Evolutionary conservation across 768 basidiomycete genomes (phyloP), one percentile per base, ranked within the genome.

Genomic region (Artomyces pyxidatus): DNA sequence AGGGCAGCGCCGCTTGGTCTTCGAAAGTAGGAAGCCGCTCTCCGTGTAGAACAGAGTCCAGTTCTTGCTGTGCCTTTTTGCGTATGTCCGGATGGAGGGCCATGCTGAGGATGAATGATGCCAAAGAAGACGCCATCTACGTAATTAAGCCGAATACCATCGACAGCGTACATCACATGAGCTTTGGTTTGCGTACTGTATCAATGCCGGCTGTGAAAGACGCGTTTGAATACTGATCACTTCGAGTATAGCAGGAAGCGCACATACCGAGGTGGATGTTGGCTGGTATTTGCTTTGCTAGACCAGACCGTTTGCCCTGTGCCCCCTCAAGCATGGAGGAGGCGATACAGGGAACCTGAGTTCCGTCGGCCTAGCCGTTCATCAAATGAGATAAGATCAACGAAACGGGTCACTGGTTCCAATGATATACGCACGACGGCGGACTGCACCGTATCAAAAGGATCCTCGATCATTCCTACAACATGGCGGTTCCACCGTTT

Each of bases 41-140:
- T 4, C 28, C 41, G 37, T 45, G 48, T 22, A 50, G 37, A 3
- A 50, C 42, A 3, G 45, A 45, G 51, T 68, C 65, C 4, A 67
- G 54, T 51, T 66, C 67, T 42, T 46, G 59, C 43, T 65, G 68
- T 3, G 61, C 65, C 38, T 58, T 50, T 22, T 17, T 47, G 41
- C 65, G 66, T 9, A 52, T 52, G 2, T 61, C 53, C 0, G 66
- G 68, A 42, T 66, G 49, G 12, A 63, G 50, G 6, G 58, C 54
- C 64, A 68, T 63, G n/a, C 61, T 63, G 3, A 66, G 50, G 14
- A 68, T 25, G 47, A 68, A 67, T 2, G 54, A 45, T 12, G 41
- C 42, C n/a, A 57, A 41, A 1, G 49, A 45, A 6, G 57, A 54
- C n/a, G 48, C 7, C 3, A 59, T 48, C 60, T 53, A 6, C 4